phyloP scores from a whole-genome alignment of 139 green algal species.

The Closterium sp. region DNA sequence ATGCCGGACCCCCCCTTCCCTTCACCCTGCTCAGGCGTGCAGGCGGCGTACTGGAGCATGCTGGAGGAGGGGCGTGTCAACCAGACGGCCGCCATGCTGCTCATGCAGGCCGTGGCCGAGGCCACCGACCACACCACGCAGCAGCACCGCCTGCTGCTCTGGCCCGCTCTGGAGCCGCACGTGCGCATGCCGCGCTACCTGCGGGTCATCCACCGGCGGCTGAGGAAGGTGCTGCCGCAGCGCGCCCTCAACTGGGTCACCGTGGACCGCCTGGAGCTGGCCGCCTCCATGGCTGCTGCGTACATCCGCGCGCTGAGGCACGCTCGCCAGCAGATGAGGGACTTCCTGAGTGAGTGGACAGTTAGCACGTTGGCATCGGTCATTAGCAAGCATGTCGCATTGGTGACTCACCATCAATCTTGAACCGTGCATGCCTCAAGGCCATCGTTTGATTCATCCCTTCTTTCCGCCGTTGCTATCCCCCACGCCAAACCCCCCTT shows the following conservation, averaged over 20 bases:
- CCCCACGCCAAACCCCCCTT: too few species aligned
- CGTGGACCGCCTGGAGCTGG: constrained; percentile 26
- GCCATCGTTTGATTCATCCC: too few species aligned
- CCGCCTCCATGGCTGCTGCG: constrained; percentile 9
- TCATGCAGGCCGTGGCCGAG: constrained; percentile 30
- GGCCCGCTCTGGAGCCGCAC: constrained; percentile 8
- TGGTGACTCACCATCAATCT: too few species aligned
- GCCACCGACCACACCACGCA: constrained; percentile 9
- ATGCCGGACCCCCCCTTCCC: neutral
- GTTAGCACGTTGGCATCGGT: too few species aligned
- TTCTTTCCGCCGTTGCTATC: too few species aligned
- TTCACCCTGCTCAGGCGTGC: constrained; percentile 5
- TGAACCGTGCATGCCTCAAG: too few species aligned
- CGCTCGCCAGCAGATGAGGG: constrained; percentile 4
- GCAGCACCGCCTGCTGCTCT: neutral
- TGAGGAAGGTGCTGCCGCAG: neutral
- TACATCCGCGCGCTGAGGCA: constrained; percentile 17
- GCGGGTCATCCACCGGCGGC: neutral
- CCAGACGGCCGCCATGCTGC: constrained; percentile 25
- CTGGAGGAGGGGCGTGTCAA: constrained; percentile 18
- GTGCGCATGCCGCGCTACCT: constrained; percentile 26
- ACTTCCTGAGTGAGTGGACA: constrained; percentile 10
- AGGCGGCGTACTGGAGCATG: constrained; percentile 40
- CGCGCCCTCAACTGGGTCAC: constrained; percentile 20
- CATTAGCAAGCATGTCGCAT: too few species aligned